Conservation (phyloP, 1,139 yeast genomes). For the Debaryomycetaceae sp. region DNA sequence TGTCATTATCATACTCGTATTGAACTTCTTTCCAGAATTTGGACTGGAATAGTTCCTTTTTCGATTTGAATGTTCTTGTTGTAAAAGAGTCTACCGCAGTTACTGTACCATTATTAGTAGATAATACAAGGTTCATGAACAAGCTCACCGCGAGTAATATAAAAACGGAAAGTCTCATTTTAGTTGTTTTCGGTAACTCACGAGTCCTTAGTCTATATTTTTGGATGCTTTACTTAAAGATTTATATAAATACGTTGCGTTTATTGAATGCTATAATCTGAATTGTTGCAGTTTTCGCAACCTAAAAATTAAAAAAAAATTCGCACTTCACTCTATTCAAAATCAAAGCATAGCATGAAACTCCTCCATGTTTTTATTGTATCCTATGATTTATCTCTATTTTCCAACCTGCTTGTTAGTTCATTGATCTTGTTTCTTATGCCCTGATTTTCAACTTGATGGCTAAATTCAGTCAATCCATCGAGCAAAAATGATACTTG, state of each 20-base stretch:
- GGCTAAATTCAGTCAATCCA: constrained; percentile 4
- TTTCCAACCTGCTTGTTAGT: not conserved
- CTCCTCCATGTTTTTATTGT: not conserved
- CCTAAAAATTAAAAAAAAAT: not conserved
- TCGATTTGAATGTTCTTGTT: constrained; percentile 7
- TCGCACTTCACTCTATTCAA: not conserved
- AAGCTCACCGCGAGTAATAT: too few species aligned
- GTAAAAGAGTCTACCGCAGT: too few species aligned
- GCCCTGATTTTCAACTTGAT: constrained; percentile 4
- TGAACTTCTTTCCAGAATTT: constrained; percentile 15
- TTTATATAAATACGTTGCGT: too few species aligned
- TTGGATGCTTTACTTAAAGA: too few species aligned
- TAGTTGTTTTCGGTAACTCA: too few species aligned
- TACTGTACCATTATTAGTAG: too few species aligned
- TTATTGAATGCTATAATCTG: not conserved
- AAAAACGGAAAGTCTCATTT: too few species aligned
- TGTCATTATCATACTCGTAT: constrained; percentile 9
- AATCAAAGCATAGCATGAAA: not conserved
- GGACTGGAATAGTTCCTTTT: constrained; percentile 11
- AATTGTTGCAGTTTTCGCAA: not conserved
- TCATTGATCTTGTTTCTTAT: constrained; percentile 4
- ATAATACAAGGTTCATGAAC: too few species aligned
- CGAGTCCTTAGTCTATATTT: too few species aligned
- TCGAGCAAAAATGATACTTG: constrained; percentile 2
- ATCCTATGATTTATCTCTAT: constrained; percentile 2